These are phyloP conservation scores for Strigomonas culicis DNA, from an alignment of 208 protist species.

Conservation along the genomic window DNA sequence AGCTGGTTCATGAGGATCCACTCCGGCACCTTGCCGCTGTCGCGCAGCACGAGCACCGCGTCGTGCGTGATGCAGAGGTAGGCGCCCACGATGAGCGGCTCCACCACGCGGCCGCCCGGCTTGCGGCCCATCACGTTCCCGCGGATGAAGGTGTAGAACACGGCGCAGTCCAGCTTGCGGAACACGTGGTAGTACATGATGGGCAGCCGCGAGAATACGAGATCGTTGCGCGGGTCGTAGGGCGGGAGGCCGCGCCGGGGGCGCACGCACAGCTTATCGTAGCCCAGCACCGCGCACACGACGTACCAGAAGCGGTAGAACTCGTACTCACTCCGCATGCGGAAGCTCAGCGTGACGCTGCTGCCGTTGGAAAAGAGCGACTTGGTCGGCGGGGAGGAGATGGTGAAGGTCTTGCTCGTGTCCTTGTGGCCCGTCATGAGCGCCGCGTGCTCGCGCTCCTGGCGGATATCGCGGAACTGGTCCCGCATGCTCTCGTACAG, in stretches of 20 bases:
- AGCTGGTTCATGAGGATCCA: constrained; percentile 38
- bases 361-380: constrained; percentile 17
- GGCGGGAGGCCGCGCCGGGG: constrained; percentile 63
- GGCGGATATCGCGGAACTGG: constrained; percentile 43
- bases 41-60: constrained; percentile 29
- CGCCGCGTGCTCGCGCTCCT: constrained; percentile 36
- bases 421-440: constrained; percentile 21
- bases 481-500: constrained; percentile 67
- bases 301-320: constrained; percentile 58
- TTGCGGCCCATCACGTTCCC: constrained; percentile 50
- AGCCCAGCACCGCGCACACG: constrained; percentile 60
- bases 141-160: constrained; percentile 60
- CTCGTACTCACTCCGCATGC: constrained; percentile 59
- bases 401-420: constrained; percentile 23
- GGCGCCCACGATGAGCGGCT: constrained; percentile 14
- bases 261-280: constrained; percentile 53
- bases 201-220: constrained; percentile 55
- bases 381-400: constrained; percentile 45
- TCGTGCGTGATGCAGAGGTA: constrained; percentile 43
- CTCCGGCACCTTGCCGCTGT: constrained; percentile 29
- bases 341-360: constrained; percentile 33
- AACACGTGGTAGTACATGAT: constrained; percentile 71
- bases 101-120: constrained; percentile 17
- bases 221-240: constrained; percentile 70
- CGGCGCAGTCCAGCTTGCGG: constrained; percentile 46